These are phyloP conservation scores for Nicotiana knightiana DNA, from an alignment of 257 asterid genomes.

Conservation along the genomic window DNA sequence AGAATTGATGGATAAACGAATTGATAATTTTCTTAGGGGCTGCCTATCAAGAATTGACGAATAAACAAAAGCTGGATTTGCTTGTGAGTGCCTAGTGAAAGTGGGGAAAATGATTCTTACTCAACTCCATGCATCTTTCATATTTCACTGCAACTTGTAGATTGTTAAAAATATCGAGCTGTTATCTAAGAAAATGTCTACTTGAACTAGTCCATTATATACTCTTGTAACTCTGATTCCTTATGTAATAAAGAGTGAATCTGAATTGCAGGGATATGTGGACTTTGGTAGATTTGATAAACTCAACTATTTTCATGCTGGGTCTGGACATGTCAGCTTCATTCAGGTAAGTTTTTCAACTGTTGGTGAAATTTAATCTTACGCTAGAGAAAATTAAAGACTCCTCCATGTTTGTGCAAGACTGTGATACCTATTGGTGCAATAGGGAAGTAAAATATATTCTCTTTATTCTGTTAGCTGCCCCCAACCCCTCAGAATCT, in stretches of 20 bases:
- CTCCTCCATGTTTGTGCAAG: neutral
- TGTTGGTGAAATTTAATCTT: neutral
- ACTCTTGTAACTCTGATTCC: neutral
- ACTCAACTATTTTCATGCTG: constrained; percentile 55
- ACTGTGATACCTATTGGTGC: neutral
- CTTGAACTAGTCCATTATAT: neutral
- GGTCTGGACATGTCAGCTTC: constrained; percentile 57
- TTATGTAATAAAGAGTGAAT: neutral
- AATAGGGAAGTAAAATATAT: neutral
- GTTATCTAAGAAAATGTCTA: neutral
- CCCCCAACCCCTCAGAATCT: no score
- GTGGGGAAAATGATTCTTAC: neutral
- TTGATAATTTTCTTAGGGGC: neutral
- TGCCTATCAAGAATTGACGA: neutral
- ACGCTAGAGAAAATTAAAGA: neutral
- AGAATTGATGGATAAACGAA: neutral
- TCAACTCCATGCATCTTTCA: neutral
- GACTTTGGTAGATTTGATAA: constrained; percentile 87
- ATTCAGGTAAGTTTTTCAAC: constrained; percentile 54
- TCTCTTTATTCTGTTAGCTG: neutral
- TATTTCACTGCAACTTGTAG: neutral
- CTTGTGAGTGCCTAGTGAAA: neutral
- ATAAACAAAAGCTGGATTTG: neutral
- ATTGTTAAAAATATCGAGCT: neutral
- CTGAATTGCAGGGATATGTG: constrained; percentile 70